Evolutionary conservation across 108 stramenopile genomes (phyloP).

Genomic region (Conticribra guillardii): DNA sequence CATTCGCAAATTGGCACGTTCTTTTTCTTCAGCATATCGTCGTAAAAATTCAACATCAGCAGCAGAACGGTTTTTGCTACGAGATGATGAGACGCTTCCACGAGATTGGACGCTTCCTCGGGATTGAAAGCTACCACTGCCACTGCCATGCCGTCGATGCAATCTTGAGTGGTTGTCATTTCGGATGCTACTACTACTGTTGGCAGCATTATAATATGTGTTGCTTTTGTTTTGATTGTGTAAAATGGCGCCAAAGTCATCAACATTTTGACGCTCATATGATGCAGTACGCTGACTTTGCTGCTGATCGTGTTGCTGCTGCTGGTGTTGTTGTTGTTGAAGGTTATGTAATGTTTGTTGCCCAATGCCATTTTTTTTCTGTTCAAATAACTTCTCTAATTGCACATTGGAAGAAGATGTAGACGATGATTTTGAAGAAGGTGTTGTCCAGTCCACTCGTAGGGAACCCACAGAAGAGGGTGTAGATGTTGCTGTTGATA

Average conservation of each 20-base stretch:
- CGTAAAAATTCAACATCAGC: constrained; percentile 40
- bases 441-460: background rate
- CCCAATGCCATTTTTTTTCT: no score
- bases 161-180: background rate
- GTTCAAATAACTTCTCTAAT: no score
- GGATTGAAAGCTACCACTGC: constrained; percentile 1
- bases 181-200: background rate
- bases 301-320: no score
- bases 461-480: background rate
- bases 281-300: no score
- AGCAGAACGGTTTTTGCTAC: constrained; percentile 5
- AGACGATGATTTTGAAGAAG: background rate
- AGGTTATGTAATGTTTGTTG: no score
- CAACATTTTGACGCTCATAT: no score
- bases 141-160: background rate
- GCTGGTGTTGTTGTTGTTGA: no score
- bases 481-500: background rate
- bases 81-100: background rate
- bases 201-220: background rate
- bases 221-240: background rate
- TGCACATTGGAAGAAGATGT: no score
- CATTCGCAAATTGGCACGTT: constrained; percentile 24
- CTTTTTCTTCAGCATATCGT: constrained; percentile 38
- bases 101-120: background rate
- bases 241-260: no score